Percentiles rank a stretch among this genome's conserved stretches.
Conservation (phyloP, 129 eudicot species). For the Flaveria sonorensis region DNA sequence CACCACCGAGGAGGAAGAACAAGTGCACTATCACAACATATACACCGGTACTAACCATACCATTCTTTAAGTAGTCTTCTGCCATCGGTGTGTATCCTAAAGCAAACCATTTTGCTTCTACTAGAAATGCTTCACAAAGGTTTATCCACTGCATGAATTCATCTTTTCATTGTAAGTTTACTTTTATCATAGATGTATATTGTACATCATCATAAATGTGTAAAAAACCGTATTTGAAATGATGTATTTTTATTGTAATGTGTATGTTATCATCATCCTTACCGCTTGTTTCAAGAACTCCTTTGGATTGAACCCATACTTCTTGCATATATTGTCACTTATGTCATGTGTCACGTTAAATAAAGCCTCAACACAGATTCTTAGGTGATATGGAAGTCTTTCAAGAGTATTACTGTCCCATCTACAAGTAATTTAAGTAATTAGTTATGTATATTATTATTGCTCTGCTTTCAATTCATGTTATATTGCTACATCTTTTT, state of each 20-base stretch:
- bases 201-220: neutral
- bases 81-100: slow-evolving; percentile 41
- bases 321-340: slow-evolving; percentile 30
- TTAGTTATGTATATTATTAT: neutral
- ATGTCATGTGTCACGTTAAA: slow-evolving; percentile 46
- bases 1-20: slow-evolving; percentile 59
- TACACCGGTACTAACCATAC: slow-evolving; percentile 50
- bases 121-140: slow-evolving; percentile 57
- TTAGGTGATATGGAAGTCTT: slow-evolving; percentile 51
- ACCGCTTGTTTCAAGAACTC: slow-evolving; percentile 36
- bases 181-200: neutral
- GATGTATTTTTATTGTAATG: too few species aligned
- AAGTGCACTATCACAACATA: slow-evolving; percentile 50
- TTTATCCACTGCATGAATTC: slow-evolving; percentile 49
- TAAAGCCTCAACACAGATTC: slow-evolving; percentile 52
- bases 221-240: too few species aligned
- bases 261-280: neutral
- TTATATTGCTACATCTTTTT: neutral
- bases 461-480: neutral
- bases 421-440: slow-evolving; percentile 30
- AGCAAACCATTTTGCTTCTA: slow-evolving; percentile 62
- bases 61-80: slow-evolving; percentile 50
- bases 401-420: slow-evolving; percentile 51
- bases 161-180: neutral
- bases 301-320: slow-evolving; percentile 48